Percentiles rank a stretch among this genome's conserved stretches.
phyloP scores from a whole-genome alignment of 1,284 basidiomycete species.

The Pyrrhoderma noxium region DNA sequence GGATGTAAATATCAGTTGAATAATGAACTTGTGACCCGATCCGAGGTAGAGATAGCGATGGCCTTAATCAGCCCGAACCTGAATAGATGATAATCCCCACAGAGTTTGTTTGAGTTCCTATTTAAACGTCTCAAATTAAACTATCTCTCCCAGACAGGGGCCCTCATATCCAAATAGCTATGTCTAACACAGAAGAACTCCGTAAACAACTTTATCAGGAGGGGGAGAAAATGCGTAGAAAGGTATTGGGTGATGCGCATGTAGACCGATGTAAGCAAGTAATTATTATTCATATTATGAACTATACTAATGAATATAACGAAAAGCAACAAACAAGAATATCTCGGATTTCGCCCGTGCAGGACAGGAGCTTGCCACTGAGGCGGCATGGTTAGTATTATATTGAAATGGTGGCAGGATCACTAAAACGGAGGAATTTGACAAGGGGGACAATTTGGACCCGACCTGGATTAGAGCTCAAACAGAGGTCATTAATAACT shows the following conservation, averaged over 20 bases:
- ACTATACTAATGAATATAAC: too few relatives aligned
- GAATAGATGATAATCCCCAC: too few relatives aligned
- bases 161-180: not conserved
- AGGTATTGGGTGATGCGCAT: slow-evolving; percentile 17
- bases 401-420: not conserved
- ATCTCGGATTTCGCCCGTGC: slow-evolving; percentile 16
- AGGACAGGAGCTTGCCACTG: slow-evolving; percentile 15
- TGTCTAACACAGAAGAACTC: slow-evolving; percentile 13
- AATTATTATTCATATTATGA: not conserved
- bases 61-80: too few relatives aligned
- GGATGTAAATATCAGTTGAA: not conserved
- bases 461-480: slow-evolving; percentile 11
- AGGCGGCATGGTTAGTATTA: slow-evolving; percentile 11
- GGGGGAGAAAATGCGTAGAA: slow-evolving; percentile 14
- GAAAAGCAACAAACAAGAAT: not conserved
- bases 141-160: not conserved
- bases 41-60: too few relatives aligned
- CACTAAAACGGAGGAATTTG: not conserved
- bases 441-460: slow-evolving; percentile 18
- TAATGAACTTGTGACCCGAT: too few relatives aligned
- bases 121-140: too few relatives aligned
- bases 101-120: too few relatives aligned
- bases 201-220: slow-evolving; percentile 14
- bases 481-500: slow-evolving; percentile 15
- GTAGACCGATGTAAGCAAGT: slow-evolving; percentile 13